Conservation (phyloP, 139 green algal species). For the Volvox reticuliferus region DNA sequence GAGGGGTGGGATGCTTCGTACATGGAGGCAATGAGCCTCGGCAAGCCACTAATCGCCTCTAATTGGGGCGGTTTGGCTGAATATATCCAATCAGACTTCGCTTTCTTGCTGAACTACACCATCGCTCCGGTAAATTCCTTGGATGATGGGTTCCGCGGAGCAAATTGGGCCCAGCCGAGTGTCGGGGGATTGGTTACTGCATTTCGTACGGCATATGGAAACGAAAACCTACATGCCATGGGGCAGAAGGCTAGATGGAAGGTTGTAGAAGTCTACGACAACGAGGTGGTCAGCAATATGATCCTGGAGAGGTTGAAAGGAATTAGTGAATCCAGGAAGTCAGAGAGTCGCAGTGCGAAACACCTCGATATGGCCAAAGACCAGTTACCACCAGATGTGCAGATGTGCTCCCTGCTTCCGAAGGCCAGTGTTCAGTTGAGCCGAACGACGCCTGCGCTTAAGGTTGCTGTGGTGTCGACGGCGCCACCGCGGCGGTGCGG, state of each 20-base stretch:
- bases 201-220: background rate
- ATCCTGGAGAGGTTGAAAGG: background rate
- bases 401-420: background rate
- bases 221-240: background rate
- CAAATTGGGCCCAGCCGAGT: slow-evolving; percentile 39
- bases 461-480: background rate
- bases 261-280: background rate
- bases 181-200: background rate
- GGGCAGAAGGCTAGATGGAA: background rate
- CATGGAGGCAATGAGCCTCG: slow-evolving; percentile 74
- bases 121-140: slow-evolving; percentile 8
- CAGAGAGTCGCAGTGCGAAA: background rate
- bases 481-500: background rate
- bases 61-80: slow-evolving; percentile 74
- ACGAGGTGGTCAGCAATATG: background rate
- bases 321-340: background rate
- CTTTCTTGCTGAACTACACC: slow-evolving; percentile 29
- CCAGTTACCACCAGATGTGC: background rate
- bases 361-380: background rate
- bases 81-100: slow-evolving; percentile 37
- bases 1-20: slow-evolving; percentile 81
- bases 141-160: slow-evolving; percentile 33
- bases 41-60: slow-evolving; percentile 71
- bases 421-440: background rate
- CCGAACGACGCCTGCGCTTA: background rate